Evolutionary conservation across 1,284 basidiomycete genomes (phyloP), one percentile per base, ranked within the genome.

Genomic region (Fomitiporia mediterranea): DNA sequence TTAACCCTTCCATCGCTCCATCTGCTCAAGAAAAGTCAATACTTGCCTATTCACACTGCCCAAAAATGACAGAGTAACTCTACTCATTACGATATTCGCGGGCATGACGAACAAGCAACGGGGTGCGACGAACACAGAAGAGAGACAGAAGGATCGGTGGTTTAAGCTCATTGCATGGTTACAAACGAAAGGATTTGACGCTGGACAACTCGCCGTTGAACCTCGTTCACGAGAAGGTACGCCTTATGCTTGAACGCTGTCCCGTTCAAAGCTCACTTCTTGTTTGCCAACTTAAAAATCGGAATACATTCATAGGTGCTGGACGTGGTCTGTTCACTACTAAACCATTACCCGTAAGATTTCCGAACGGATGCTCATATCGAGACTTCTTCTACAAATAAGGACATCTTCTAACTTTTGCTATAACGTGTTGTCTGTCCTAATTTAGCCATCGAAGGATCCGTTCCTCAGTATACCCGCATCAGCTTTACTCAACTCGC

Each of bases 291-390:
- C n/a, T n/a, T n/a, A 43, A 42, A 23, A 34, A 25, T 19, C 19
- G 47, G n/a, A 38, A 32, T 7, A 44, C 21, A 38, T 46, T 37
- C 51, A 23, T 28, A 87, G 85, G 79, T 63, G 79, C 81, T 32
- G 90, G 89, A 15, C 75, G 83, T 68, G 90, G 89, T 8, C 73
- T 94, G 25, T 87, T 86, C 66, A 76, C 86, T 3, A 65, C 73
- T 2, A 65, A 67, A 39, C 61, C 73, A 32, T 75, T 81, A 59
- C 64, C 71, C 37, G 83, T 83, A 61, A 76, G 61, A 25, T 27
- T 34, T 19, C 21, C 21, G 28, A 49, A 44, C 11, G 15, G 21
- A 32, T 28, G 27, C 13, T 21, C 25, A 37, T 38, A 15, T 49
- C 9, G 48, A n/a, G n/a, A n/a, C n/a, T n/a, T n/a, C n/a, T n/a